Evolutionary conservation across 2,329 filamentous ascomycete genomes (phyloP), one percentile per base, ranked within the genome.

Genomic region (Nemania abortiva): DNA sequence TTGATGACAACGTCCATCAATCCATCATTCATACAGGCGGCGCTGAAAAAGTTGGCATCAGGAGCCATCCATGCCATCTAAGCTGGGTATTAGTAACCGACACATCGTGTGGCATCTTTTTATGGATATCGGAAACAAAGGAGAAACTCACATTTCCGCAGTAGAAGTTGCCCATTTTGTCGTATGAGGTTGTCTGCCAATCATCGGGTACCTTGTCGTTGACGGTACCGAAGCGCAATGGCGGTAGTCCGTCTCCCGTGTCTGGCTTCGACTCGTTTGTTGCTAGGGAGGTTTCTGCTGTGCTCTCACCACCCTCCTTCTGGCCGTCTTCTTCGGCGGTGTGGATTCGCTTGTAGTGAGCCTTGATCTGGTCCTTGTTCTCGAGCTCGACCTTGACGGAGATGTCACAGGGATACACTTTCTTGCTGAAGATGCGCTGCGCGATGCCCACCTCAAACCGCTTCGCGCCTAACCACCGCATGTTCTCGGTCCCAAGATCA

Each of bases 21-120:
- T 11, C 95, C 96, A 77, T 99, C 96, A 53, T 90, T 90, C 15
- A 94, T 92, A 9, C 95, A 86, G 0, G 95, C 88, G 0, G 93
- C 91, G 29, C 93, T 86, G 85, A 97, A 99, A 83, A 98, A 97
- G 76, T 94, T 94, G 67, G 91, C 87, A 72, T 95, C 91, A 13
- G 93, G 87, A 0, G 95, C 91, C 93, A 99, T 95, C 80, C 92
- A 97, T 27, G 92, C 90, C 91, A 98, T 97, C 89, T 91, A 62
- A 59, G 27, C 15, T 2, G n/a, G 47, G 18, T 29, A 22, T 75
- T 71, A 76, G 71, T 67, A 63, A 63, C 29, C 7, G 13, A 49
- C 56, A 18, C 11, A 49, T 54, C 6, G 6, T n/a, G 20, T 13
- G 15, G 10, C 10, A 10, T n/a, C 22, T 54, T 45, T 4, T 18